Conservation (phyloP, 1,139 yeast genomes). For the Citeromyces hawaiiensis region DNA sequence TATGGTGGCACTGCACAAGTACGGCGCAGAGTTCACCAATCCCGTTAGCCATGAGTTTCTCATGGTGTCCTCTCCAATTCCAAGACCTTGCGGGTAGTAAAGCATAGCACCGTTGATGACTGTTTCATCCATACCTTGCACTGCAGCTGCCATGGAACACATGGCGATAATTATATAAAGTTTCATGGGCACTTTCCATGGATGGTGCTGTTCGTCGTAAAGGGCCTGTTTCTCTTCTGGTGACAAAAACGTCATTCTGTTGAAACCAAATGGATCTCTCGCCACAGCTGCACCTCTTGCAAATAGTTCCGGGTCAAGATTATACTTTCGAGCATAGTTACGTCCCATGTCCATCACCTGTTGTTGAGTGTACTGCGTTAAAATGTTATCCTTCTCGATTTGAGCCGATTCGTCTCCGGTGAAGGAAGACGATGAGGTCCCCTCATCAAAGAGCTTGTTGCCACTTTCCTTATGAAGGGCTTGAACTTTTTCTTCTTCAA, state of each 20-base stretch:
- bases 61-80: constrained; percentile 29
- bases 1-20: constrained; percentile 55
- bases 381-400: constrained; percentile 34
- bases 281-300: constrained; percentile 70
- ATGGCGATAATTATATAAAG: constrained; percentile 53
- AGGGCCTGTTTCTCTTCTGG: constrained; percentile 49
- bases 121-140: constrained; percentile 89
- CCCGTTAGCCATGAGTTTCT: constrained; percentile 62
- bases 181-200: constrained; percentile 52
- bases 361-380: constrained; percentile 46
- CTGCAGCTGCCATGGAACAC: constrained; percentile 82
- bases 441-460: not conserved
- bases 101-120: constrained; percentile 77
- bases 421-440: not conserved
- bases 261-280: constrained; percentile 45
- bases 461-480: constrained; percentile 1
- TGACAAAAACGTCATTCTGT: constrained; percentile 39
- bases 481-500: constrained; percentile 2
- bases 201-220: constrained; percentile 38
- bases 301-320: constrained; percentile 52
- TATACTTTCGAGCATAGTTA: constrained; percentile 48
- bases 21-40: constrained; percentile 71
- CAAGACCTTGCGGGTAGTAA: constrained; percentile 48
- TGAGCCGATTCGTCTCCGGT: not conserved
- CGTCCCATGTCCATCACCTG: constrained; percentile 66